Evolutionary conservation across 2,329 filamentous ascomycete genomes (phyloP), one percentile per base, ranked within the genome.

Genomic region (Ascochyta fabae): DNA sequence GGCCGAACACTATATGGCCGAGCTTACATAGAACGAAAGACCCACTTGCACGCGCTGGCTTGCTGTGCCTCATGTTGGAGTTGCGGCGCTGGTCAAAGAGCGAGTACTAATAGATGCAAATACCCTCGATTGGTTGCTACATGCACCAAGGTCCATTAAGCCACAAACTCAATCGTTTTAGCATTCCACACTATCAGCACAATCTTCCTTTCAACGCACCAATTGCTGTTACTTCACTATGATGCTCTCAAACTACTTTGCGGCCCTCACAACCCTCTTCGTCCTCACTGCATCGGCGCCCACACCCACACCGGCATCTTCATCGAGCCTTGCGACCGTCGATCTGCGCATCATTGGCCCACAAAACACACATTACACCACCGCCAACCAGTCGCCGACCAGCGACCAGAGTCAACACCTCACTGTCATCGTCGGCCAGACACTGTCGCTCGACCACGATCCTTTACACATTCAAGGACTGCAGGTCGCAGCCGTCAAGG

Each of bases 401-500:
- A 46, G 31, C n/a, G 46, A 48, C 22, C 47, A 45, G 24, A 60
- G 50, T n/a, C 45, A 52, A 19, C 48, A 55, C 24, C 53, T 69
- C 23, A 56, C 53, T 5, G 9, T 67, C n/a, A 33, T 58, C 15
- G 58, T 69, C 3, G 66, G 65, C 4, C 54, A 62, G 34, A 52
- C 56, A 5, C 48, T 68, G 7, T 64, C 62, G 22, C 53, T 67
- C 15, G 59, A 59, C n/a, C 40, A 57, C 26, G 52, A 59, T 2
- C 64, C 66, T 0, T 26, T 65, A 12, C 40, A 43, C 19, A 24
- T 66, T 6, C 64, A 68, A 31, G 64, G 55, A 9, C 42, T 68
- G 19, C 58, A 64, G 36, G 58, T 69, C 8, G 45, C 46, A 2
- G 36, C 31, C 0, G 46, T 64, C 16, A 58, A 41, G 10, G 34